Percentiles rank a stretch among this genome's conserved stretches.
These are phyloP conservation scores for Aspergillus clavatus DNA, from an alignment of 2,329 filamentous ascomycete species.

Conservation along the genomic window DNA sequence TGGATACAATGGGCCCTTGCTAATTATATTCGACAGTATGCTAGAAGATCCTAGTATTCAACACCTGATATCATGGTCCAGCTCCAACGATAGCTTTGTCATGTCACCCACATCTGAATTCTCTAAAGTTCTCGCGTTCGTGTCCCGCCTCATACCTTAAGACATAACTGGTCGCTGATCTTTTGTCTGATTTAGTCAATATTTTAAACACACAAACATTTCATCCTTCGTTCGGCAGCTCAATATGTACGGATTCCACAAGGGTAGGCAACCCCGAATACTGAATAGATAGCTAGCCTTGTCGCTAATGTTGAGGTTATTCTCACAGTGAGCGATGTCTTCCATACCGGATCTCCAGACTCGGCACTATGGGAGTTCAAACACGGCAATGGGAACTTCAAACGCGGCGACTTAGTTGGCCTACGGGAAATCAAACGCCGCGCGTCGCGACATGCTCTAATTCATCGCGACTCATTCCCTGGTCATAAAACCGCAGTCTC, in stretches of 20 bases:
- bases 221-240: conserved; percentile 96
- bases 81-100: conserved; percentile 91
- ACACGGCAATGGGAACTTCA: conserved; percentile 95
- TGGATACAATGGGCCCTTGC: conserved; percentile 1
- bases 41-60: conserved; percentile 89
- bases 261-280: conserved; percentile 58
- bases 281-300: not conserved
- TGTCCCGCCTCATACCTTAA: conserved; percentile 22
- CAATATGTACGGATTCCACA: conserved; percentile 99
- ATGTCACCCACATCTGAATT: conserved; percentile 98
- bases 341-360: conserved; percentile 89
- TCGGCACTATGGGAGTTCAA: conserved; percentile 98
- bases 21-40: conserved; percentile 63
- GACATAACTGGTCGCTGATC: conserved; percentile 13
- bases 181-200: conserved; percentile 62
- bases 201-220: conserved; percentile 99
- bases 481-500: conserved; percentile 69
- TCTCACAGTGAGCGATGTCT: conserved; percentile 84
- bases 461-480: conserved; percentile 85
- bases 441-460: conserved; percentile 85
- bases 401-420: conserved; percentile 84
- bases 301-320: conserved; percentile 8
- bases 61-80: conserved; percentile 95
- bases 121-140: conserved; percentile 94
- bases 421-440: conserved; percentile 92